phyloP scores from a whole-genome alignment of 2,329 filamentous ascomycete species.

The Chaetomiaceae sp. region DNA sequence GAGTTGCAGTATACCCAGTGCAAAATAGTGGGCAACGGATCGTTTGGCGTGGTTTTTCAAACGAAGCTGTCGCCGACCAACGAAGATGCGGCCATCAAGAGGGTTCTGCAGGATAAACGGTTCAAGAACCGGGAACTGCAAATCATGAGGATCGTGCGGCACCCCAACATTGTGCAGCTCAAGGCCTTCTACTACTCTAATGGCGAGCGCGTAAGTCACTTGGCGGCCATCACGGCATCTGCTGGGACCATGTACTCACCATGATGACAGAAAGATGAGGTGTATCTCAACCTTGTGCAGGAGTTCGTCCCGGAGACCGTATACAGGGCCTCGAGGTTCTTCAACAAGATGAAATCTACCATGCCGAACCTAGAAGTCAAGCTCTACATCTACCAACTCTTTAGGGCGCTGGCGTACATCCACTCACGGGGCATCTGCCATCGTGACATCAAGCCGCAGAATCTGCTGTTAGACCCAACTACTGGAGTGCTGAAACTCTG shows the following conservation, averaged over 20 bases:
- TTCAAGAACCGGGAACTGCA: slow-evolving; percentile 99
- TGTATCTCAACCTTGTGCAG: slow-evolving; percentile 96
- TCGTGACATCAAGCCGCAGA: slow-evolving; percentile 98
- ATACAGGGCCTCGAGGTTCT: slow-evolving; percentile 95
- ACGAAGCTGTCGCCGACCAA: slow-evolving; percentile 97
- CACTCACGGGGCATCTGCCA: slow-evolving; percentile 99
- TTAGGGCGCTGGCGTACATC: slow-evolving; percentile 96
- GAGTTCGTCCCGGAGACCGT: slow-evolving; percentile 98
- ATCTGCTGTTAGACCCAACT: slow-evolving; percentile 85
- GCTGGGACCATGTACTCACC: slow-evolving; percentile 12
- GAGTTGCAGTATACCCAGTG: slow-evolving; percentile 98
- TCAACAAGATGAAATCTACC: slow-evolving; percentile 99
- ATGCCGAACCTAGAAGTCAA: slow-evolving; percentile 99
- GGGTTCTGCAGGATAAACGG: slow-evolving; percentile 96
- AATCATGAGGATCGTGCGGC: slow-evolving; percentile 98
- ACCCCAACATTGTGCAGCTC: slow-evolving; percentile 97
- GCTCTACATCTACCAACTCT: slow-evolving; percentile 99
- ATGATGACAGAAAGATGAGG: slow-evolving; percentile 79
- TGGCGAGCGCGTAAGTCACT: slow-evolving; percentile 75
- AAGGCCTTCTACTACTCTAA: slow-evolving; percentile 99
- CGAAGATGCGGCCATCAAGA: slow-evolving; percentile 98
- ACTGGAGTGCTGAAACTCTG: slow-evolving; percentile 94
- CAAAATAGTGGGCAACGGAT: slow-evolving; percentile 99
- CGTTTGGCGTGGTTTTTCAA: slow-evolving; percentile 98
- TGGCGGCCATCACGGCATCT: not conserved